Base-by-base conservation (phyloP, 768 basidiomycete genomes). In the Amanita phalloides region DNA sequence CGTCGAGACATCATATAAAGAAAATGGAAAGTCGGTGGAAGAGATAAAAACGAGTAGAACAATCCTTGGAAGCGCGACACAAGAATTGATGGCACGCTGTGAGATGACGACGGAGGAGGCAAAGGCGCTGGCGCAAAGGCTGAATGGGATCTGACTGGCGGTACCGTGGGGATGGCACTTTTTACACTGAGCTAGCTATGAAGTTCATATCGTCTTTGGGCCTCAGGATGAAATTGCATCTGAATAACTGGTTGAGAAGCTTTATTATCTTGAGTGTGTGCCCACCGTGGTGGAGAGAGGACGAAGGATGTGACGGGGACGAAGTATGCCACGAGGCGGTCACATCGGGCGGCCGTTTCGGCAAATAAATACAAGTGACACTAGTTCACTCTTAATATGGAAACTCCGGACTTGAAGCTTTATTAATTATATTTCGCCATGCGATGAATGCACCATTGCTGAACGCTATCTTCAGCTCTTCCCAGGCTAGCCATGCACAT, bases 1-100 rank as follows among this genome's bases (percentile, higher is more conserved):
- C 25, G 50, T 57, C 33, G 54, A 47, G 7, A 30, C 51, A 20
- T 53, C 55, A 13, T 60, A 57, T 41, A 53, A 55, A 51, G 32
- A 32, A 32, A 35, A 33, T 28, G 25, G 46, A 1, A 50, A 37
- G 14, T 51, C 23, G 32, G 45, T 35, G 9, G 45, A 53, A 21
- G 57, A 58, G 33, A 55, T 57, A 10, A 35, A 36, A 28, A 43
- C 38, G 4, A 42, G 52, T 26, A 32, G 48, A 36, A 47, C 37
- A 11, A 53, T 57, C 3, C 21, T 51, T 32, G 56, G 56, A 13
- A 37, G 45, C 2, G 59, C 39, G 10, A 43, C 56, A 4, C 0
- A 50, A 30, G 28, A 58, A 8, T 49, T 61, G 37, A 30, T 56
- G 6, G 36, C 30, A 5, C 45, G 55, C 1, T 58, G 57, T 10